A percentile compares a stretch with the other conserved stretches of the same genome.
Evolutionary conservation across 2,329 filamentous ascomycete species (phyloP).

Genomic region (Fusarium pseudograminearum): DNA sequence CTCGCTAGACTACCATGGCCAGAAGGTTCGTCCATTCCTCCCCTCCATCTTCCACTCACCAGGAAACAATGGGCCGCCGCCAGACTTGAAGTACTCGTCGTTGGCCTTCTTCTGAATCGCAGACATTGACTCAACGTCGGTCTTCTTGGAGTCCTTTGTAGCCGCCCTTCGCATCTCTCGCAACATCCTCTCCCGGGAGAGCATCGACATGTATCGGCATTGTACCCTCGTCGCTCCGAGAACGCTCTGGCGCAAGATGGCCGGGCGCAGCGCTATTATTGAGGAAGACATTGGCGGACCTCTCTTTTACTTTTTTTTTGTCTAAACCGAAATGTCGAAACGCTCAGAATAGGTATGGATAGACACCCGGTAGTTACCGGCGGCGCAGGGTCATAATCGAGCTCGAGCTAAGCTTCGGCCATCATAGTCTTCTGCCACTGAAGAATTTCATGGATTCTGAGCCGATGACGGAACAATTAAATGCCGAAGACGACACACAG

Average conservation of each 20-base stretch:
- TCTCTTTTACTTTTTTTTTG: background rate
- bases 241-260: constrained; percentile 37
- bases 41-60: constrained; percentile 40
- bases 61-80: constrained; percentile 53
- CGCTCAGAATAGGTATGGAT: constrained; percentile 6
- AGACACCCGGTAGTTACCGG: constrained; percentile 42
- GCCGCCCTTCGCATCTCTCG: constrained; percentile 49
- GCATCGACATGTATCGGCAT: constrained; percentile 47
- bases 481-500: constrained; percentile 16
- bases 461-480: constrained; percentile 43
- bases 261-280: constrained; percentile 40
- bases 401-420: constrained; percentile 27
- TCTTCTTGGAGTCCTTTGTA: constrained; percentile 41
- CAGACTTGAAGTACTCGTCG: constrained; percentile 51
- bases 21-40: background rate
- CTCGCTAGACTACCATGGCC: background rate
- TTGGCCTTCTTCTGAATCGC: constrained; percentile 50
- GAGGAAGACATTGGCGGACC: constrained; percentile 36
- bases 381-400: constrained; percentile 45
- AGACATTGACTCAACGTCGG: constrained; percentile 49
- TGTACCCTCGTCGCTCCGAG: constrained; percentile 40
- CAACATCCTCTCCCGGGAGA: constrained; percentile 43
- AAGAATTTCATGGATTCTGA: constrained; percentile 46
- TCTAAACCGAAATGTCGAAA: background rate
- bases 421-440: constrained; percentile 9